A percentile compares a stretch with the other conserved stretches of the same genome.
Conservation (phyloP, 495 filamentous ascomycete genomes). For the Friedmanniomyces simplex region DNA sequence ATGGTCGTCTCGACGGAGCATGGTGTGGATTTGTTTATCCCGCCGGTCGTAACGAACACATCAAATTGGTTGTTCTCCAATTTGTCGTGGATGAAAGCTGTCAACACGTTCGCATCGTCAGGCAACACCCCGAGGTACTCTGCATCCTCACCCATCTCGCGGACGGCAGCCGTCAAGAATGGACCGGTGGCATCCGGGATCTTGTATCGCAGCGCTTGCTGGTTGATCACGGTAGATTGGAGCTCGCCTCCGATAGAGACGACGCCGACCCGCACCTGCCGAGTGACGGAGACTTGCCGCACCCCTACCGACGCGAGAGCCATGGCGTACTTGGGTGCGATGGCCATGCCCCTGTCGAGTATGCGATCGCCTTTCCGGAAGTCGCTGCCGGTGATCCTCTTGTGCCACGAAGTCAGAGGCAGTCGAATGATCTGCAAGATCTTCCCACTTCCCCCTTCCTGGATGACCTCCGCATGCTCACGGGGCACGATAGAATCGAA, state of each 20-base stretch:
- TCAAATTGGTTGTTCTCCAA: not conserved
- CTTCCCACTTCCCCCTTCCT: not conserved
- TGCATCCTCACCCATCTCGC: constrained; percentile 7
- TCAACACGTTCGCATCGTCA: not conserved
- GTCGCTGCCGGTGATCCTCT: constrained; percentile 9
- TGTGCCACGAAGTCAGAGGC: constrained; percentile 6
- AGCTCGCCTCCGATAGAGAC: constrained; percentile 6
- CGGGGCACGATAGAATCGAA: constrained; percentile 2
- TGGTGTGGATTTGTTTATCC: not conserved
- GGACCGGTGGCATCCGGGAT: constrained; percentile 9
- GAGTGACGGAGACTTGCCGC: not conserved
- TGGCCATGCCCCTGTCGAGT: not conserved
- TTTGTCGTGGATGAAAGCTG: not conserved
- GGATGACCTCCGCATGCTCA: constrained; percentile 1
- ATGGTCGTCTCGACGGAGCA: not conserved
- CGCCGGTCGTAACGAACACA: constrained; percentile 1
- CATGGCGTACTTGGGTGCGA: constrained; percentile 6
- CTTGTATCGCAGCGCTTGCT: not conserved
- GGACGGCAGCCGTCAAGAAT: constrained; percentile 9
- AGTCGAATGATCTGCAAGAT: not conserved
- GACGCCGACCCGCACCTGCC: constrained; percentile 1
- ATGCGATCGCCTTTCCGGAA: constrained; percentile 1
- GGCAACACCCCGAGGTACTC: not conserved
- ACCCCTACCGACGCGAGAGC: constrained; percentile 8
- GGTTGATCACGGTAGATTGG: not conserved